Evolutionary conservation across 345 rosid genomes (phyloP), one percentile per base, ranked within the genome.

Genomic region (Salix dunnii): DNA sequence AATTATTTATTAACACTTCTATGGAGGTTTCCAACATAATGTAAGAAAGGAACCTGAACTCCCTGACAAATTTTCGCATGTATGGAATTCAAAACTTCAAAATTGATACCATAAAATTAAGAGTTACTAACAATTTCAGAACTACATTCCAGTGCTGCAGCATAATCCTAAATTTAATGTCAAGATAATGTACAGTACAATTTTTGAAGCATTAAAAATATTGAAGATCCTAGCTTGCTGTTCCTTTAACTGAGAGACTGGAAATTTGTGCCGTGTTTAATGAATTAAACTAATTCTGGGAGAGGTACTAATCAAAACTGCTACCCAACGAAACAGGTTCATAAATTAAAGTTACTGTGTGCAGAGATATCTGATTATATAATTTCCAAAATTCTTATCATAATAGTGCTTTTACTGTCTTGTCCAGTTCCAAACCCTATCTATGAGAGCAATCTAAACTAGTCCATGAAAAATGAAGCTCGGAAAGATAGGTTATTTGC

Each of bases 31-130:
- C 43, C 42, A 36, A 35, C 49, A 36, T 49, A 11, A n/a, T 49
- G 13, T 11, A 51, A 30, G 7, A 27, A 17, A 31, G 38, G 70
- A 67, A 67, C 14, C 14, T 18, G 42, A 12, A 67, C 9, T 33
- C 68, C 46, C n/a, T 35, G 46, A 46, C 70, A 21, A 60, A n/a
- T 27, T 65, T 74, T 65, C 66, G 49, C 8, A 43, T 48, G 79
- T 60, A 68, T 43, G 10, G 23, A 68, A 53, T 53, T 53, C 40
- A 43, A 28, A 68, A 55, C 42, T 30, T 21, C 18, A 55, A 28
- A 21, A 12, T 6, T 7, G 2, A 74, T 18, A 58, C 5, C 62
- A 58, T n/a, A 21, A 53, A n/a, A n/a, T 13, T 9, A 35, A 36
- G 38, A 68, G 38, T 6, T 53, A 40, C 42, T 40, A 55, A 27